phyloP scores from a whole-genome alignment of 2,329 filamentous ascomycete species.

The Aspergillus brasiliensis region DNA sequence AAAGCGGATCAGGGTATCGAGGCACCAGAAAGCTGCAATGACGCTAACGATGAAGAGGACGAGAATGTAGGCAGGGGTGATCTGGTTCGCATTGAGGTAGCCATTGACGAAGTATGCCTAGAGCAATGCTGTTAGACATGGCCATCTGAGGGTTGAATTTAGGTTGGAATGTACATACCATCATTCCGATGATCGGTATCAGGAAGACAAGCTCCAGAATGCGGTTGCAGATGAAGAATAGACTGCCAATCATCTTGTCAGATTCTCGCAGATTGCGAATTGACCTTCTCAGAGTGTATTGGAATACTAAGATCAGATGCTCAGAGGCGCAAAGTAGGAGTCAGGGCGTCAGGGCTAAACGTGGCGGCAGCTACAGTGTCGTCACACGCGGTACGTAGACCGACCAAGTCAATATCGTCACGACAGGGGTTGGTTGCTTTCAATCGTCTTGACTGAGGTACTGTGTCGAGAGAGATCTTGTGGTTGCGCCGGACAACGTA shows the following conservation, averaged over 20 bases:
- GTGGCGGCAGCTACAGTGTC: neutral
- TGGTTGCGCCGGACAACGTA: constrained; percentile 8
- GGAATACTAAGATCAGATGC: neutral
- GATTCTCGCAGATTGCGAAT: constrained; percentile 9
- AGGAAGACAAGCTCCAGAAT: constrained; percentile 63
- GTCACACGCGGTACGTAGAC: neutral
- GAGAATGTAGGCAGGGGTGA: constrained; percentile 63
- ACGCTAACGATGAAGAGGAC: constrained; percentile 67
- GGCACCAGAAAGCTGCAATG: constrained; percentile 61
- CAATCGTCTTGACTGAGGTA: neutral
- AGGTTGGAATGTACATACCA: constrained; percentile 41
- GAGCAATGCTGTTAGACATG: neutral
- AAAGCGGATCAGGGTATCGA: constrained; percentile 63
- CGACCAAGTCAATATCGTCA: neutral
- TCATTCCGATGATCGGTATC: constrained; percentile 65
- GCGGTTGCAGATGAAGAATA: constrained; percentile 65
- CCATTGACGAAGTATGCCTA: constrained; percentile 63
- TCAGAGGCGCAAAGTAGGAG: neutral
- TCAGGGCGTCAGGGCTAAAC: neutral
- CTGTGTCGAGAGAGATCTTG: neutral
- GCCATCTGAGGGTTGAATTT: neutral
- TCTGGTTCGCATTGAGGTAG: constrained; percentile 57
- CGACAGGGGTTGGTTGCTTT: neutral
- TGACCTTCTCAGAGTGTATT: neutral
- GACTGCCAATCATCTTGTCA: constrained; percentile 52